Evolutionary conservation across 495 filamentous ascomycete species (phyloP).

Genomic region (Xylaria nigripes): DNA sequence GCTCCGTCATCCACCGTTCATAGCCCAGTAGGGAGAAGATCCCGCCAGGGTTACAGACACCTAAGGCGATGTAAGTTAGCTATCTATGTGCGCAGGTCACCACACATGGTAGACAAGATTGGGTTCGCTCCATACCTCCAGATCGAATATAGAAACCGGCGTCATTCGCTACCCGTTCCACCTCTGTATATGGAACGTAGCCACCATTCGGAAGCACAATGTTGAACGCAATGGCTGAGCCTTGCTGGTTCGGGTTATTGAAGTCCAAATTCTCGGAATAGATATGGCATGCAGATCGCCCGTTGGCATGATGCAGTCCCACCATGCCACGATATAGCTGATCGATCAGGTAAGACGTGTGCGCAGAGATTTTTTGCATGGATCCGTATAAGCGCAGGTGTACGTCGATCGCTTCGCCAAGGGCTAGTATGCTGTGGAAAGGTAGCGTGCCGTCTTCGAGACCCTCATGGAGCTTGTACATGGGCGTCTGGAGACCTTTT

Average conservation of each 20-base stretch:
- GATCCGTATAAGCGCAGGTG: conserved; percentile 55
- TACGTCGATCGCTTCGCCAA: conserved; percentile 59
- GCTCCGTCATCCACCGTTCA: conserved; percentile 53
- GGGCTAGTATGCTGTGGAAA: conserved; percentile 68
- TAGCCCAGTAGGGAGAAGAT: conserved; percentile 38
- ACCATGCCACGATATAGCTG: conserved; percentile 44
- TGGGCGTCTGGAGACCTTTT: conserved; percentile 39
- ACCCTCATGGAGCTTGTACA: conserved; percentile 49
- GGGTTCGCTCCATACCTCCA: conserved; percentile 39
- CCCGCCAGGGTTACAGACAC: conserved; percentile 40
- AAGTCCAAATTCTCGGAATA: conserved; percentile 51
- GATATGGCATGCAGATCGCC: conserved; percentile 46
- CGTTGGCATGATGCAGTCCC: conserved; percentile 52
- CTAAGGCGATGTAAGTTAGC: conserved; percentile 16
- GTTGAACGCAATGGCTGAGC: conserved; percentile 66
- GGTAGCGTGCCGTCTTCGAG: conserved; percentile 74
- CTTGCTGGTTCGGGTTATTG: conserved; percentile 52
- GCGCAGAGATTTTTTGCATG: conserved; percentile 53
- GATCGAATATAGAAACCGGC: conserved; percentile 59
- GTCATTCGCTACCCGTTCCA: conserved; percentile 56
- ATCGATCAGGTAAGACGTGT: conserved; percentile 50
- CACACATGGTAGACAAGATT: conserved; percentile 28
- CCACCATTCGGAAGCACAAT: conserved; percentile 45
- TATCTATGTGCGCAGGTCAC: background rate
- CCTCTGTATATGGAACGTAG: conserved; percentile 48